Percentiles rank a stretch among this genome's conserved stretches.
Conservation (phyloP, 2,329 filamentous ascomycete genomes). For the Botrytis cinerea region DNA sequence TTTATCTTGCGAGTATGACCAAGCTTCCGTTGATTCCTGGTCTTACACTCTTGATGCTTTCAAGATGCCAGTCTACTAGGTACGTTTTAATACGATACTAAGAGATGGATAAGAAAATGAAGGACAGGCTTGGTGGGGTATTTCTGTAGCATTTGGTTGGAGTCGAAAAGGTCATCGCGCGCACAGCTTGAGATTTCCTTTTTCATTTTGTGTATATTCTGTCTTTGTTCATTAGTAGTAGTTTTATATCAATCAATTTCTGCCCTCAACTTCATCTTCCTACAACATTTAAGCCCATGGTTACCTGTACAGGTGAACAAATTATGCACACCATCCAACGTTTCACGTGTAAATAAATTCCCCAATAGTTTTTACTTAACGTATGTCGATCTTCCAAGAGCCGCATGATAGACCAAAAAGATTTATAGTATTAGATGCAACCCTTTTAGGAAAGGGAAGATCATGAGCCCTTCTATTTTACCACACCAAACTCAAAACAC, state of each 20-base stretch:
- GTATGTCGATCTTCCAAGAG: background rate
- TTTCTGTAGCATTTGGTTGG: background rate
- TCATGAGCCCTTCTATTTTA: background rate
- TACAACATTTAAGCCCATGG: background rate
- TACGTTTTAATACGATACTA: background rate
- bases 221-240: background rate
- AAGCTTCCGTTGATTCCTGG: constrained; percentile 39
- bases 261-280: background rate
- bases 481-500: background rate
- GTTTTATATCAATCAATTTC: background rate
- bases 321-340: background rate
- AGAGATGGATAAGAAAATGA: no score
- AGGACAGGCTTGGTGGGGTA: no score
- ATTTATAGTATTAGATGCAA: background rate
- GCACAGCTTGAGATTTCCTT: background rate
- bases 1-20: constrained; percentile 39
- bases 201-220: background rate
- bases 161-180: background rate
- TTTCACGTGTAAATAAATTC: background rate
- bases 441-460: background rate
- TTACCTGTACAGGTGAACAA: background rate
- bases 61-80: constrained; percentile 30
- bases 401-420: background rate
- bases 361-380: background rate
- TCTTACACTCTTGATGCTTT: constrained; percentile 35